A percentile compares a stretch with the other conserved stretches of the same genome.
These are phyloP conservation scores for Leccinum pseudoinsigne DNA, from an alignment of 1,284 basidiomycete species.

Conservation along the genomic window DNA sequence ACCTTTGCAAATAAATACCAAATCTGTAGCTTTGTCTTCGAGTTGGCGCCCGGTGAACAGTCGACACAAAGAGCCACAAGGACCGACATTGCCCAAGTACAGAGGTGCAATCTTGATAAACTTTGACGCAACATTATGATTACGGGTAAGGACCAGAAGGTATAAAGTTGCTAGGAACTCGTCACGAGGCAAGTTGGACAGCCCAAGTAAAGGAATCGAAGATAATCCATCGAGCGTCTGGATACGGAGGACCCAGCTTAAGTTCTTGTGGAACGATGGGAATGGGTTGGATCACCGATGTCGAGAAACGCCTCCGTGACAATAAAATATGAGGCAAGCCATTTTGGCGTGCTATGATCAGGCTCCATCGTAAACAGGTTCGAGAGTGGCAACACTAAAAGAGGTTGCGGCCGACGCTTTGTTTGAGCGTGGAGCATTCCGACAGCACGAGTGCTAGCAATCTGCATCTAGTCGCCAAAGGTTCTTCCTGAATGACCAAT, in stretches of 20 bases:
- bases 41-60: too few species aligned
- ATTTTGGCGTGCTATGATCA: conserved; percentile 64
- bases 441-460: conserved; percentile 83
- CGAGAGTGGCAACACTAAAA: conserved; percentile 66
- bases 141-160: conserved; percentile 33
- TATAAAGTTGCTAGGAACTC: conserved; percentile 80
- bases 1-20: too few species aligned
- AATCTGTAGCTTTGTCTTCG: too few species aligned
- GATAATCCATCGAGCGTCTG: conserved; percentile 61
- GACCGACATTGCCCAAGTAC: too few species aligned
- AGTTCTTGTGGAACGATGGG: conserved; percentile 50
- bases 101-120: conserved; percentile 51
- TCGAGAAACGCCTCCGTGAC: conserved; percentile 83
- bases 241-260: conserved; percentile 59
- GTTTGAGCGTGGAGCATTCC: conserved; percentile 62
- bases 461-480: conserved; percentile 79
- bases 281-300: conserved; percentile 60
- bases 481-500: conserved; percentile 68
- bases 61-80: too few species aligned
- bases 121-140: conserved; percentile 44
- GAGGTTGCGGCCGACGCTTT: conserved; percentile 52
- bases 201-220: conserved; percentile 57
- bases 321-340: conserved; percentile 82
- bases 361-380: conserved; percentile 48
- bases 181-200: conserved; percentile 60